A percentile compares a stretch with the other conserved stretches of the same genome.
These are phyloP conservation scores for Inga oerstediana DNA, from an alignment of 306 rosid species.

Conservation along the genomic window DNA sequence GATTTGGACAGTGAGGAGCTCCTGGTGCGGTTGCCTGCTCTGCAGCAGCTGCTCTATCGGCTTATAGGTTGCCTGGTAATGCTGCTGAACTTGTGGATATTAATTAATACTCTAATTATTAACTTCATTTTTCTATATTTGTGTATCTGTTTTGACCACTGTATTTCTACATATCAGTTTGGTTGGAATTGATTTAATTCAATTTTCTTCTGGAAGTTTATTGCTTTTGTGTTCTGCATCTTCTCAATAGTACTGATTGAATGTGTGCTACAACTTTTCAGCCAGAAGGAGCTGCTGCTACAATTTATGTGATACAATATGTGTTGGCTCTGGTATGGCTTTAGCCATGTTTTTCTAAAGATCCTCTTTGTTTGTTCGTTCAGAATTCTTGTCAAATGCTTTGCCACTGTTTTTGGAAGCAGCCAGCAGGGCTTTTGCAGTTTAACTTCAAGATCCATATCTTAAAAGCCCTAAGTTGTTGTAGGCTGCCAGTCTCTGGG, in stretches of 20 bases:
- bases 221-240: neutral
- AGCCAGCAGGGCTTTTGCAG: slow-evolving; percentile 12
- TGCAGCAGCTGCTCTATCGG: slow-evolving; percentile 75
- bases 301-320: slow-evolving; percentile 74
- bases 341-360: neutral
- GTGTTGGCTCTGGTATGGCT: slow-evolving; percentile 78
- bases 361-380: slow-evolving; percentile 2
- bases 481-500: slow-evolving; percentile 85
- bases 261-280: slow-evolving; percentile 41
- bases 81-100: slow-evolving; percentile 23
- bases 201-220: neutral
- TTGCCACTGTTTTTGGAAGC: slow-evolving; percentile 3
- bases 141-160: neutral
- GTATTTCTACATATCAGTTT: neutral
- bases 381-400: neutral
- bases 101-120: neutral
- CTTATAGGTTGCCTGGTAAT: slow-evolving; percentile 79
- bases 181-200: neutral
- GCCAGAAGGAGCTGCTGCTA: slow-evolving; percentile 83
- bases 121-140: neutral
- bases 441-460: slow-evolving; percentile 29
- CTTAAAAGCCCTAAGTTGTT: slow-evolving; percentile 32
- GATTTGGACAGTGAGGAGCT: slow-evolving; percentile 75
- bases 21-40: slow-evolving; percentile 83
- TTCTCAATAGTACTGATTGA: slow-evolving; percentile 6